phyloP scores from a whole-genome alignment of 2,329 filamentous ascomycete genomes.

The Calonectria hawksworthii region DNA sequence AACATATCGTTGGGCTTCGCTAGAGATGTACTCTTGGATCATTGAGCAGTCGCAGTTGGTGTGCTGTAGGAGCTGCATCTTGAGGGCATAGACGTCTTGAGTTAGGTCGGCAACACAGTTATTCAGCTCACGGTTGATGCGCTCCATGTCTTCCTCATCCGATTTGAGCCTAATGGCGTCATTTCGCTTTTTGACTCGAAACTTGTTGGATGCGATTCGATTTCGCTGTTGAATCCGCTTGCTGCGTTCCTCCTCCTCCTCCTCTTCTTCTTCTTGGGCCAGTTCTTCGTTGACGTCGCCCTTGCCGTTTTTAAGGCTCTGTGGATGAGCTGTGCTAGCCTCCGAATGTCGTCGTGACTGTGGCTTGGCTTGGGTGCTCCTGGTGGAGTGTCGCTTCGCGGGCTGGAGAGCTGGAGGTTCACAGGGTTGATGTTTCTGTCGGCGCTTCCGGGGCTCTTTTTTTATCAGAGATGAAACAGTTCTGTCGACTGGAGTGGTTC shows the following conservation, averaged over 20 bases:
- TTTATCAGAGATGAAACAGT: not conserved
- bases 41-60: constrained; percentile 39
- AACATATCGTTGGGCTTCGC: constrained; percentile 36
- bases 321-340: not conserved
- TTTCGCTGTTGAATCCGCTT: constrained; percentile 34
- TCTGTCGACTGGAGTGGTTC: no score
- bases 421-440: not conserved
- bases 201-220: constrained; percentile 44
- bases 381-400: not conserved
- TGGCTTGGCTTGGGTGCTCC: not conserved
- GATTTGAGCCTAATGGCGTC: constrained; percentile 30
- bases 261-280: no score
- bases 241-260: not conserved
- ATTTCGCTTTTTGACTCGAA: constrained; percentile 40
- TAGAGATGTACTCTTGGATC: constrained; percentile 41
- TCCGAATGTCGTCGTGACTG: not conserved
- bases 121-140: constrained; percentile 27
- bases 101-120: constrained; percentile 33
- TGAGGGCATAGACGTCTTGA: constrained; percentile 37
- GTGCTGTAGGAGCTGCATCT: constrained; percentile 42
- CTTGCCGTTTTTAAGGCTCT: not conserved
- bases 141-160: constrained; percentile 37
- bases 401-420: not conserved
- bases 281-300: not conserved
- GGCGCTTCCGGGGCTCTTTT: not conserved